A percentile compares a stretch with the other conserved stretches of the same genome.
Evolutionary conservation across 208 protist genomes (phyloP).

Genomic region (Leishmania turanica): DNA sequence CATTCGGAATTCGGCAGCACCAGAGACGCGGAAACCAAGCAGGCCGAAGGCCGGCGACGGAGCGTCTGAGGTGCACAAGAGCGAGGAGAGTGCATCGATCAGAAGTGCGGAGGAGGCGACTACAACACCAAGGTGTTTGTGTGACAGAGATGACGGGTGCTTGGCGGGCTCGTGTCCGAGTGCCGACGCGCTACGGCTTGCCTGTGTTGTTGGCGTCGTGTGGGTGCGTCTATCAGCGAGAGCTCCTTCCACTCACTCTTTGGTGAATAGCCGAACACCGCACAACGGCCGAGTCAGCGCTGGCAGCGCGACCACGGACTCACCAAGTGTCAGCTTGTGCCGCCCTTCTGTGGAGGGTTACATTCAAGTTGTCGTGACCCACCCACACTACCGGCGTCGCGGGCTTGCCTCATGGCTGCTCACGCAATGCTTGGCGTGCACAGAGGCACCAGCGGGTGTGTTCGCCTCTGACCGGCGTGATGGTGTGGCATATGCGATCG

Average conservation of each 20-base stretch:
- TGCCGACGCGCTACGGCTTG: background rate
- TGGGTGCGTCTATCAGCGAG: constrained; percentile 56
- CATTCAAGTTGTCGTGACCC: constrained; percentile 65
- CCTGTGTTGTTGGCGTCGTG: constrained; percentile 68
- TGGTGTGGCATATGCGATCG: constrained; percentile 15
- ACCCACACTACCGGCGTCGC: constrained; percentile 33
- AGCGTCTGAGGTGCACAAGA: background rate
- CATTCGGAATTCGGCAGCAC: background rate
- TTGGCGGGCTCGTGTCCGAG: background rate
- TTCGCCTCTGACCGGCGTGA: constrained; percentile 9
- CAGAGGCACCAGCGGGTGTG: background rate
- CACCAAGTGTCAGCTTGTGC: background rate
- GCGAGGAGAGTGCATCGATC: background rate
- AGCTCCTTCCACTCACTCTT: background rate
- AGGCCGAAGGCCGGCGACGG: background rate
- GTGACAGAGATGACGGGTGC: background rate
- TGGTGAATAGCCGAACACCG: background rate
- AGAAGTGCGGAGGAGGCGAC: background rate
- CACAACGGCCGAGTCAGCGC: background rate
- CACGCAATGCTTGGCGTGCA: constrained; percentile 16
- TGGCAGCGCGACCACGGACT: background rate
- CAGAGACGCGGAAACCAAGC: background rate
- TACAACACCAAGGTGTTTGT: background rate
- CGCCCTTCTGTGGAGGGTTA: constrained; percentile 64
- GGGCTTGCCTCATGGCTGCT: constrained; percentile 48